Conservation (phyloP, 2,329 filamentous ascomycete genomes). For the Knufia petricola region DNA sequence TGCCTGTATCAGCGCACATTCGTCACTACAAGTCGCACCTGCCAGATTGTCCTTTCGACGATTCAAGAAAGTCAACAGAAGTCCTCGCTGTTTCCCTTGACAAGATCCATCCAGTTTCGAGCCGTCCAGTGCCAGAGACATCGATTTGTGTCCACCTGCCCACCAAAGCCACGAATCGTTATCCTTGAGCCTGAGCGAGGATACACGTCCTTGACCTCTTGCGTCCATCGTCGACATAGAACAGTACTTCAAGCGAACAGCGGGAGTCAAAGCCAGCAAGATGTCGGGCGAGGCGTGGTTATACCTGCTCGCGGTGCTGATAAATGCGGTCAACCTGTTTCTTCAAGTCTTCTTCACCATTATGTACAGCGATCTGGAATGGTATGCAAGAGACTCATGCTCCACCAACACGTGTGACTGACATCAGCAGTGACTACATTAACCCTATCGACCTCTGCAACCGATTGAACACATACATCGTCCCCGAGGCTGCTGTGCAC, state of each 20-base stretch:
- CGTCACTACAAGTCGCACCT: conserved; percentile 2
- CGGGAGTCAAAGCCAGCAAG: no score
- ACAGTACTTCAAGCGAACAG: no score
- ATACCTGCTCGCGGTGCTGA: conserved; percentile 92
- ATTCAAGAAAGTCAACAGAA: neutral
- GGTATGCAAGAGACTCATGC: conserved; percentile 50
- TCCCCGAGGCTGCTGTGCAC: conserved; percentile 95
- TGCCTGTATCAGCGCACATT: conserved; percentile 8
- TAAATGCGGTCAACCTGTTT: conserved; percentile 99
- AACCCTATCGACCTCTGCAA: conserved; percentile 99
- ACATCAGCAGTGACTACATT: conserved; percentile 75
- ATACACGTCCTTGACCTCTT: no score
- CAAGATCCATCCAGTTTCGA: neutral
- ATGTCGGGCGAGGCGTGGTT: conserved; percentile 99
- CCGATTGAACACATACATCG: conserved; percentile 98
- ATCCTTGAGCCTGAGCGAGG: no score
- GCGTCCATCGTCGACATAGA: neutral
- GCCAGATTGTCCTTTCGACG: conserved; percentile 1
- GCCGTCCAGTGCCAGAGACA: neutral
- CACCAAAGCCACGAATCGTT: no score
- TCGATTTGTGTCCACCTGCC: no score
- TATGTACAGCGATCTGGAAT: conserved; percentile 99
- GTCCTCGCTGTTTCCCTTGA: neutral
- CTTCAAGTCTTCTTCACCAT: conserved; percentile 99
- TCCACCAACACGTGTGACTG: neutral